Conservation (phyloP, 257 asterid species). For the Apocynum venetum region DNA sequence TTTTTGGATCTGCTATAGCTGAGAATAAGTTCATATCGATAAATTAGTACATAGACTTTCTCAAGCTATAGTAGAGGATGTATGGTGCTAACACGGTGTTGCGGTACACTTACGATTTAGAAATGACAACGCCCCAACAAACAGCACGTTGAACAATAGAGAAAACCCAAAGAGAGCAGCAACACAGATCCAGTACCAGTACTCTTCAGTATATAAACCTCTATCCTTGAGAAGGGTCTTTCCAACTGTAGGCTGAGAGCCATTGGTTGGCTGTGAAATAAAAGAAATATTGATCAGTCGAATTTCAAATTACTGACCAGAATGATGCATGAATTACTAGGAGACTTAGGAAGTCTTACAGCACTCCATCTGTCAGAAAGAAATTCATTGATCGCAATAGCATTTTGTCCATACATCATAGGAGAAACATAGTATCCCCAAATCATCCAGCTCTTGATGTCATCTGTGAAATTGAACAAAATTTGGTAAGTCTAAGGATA, state of each 20-base stretch:
- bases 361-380: conserved; percentile 79
- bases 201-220: conserved; percentile 57
- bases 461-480: conserved; percentile 39
- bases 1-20: conserved; percentile 71
- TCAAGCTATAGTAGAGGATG: not conserved
- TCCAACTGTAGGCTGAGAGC: conserved; percentile 65
- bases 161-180: conserved; percentile 64
- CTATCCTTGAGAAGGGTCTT: conserved; percentile 68
- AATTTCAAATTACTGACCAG: not conserved
- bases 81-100: not conserved
- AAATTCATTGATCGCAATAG: conserved; percentile 80
- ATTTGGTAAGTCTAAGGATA: not conserved
- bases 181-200: conserved; percentile 71
- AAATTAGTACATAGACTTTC: conserved; percentile 4
- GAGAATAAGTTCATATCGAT: conserved; percentile 18
- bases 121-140: conserved; percentile 63
- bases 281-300: not conserved
- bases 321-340: not conserved
- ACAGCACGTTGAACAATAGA: conserved; percentile 63
- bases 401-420: conserved; percentile 91
- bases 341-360: conserved; percentile 33
- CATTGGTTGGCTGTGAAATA: conserved; percentile 47
- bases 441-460: conserved; percentile 72
- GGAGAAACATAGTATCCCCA: conserved; percentile 94
- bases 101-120: conserved; percentile 56